Conservation (phyloP, 257 asterid genomes). For the Eustoma russellianum region DNA sequence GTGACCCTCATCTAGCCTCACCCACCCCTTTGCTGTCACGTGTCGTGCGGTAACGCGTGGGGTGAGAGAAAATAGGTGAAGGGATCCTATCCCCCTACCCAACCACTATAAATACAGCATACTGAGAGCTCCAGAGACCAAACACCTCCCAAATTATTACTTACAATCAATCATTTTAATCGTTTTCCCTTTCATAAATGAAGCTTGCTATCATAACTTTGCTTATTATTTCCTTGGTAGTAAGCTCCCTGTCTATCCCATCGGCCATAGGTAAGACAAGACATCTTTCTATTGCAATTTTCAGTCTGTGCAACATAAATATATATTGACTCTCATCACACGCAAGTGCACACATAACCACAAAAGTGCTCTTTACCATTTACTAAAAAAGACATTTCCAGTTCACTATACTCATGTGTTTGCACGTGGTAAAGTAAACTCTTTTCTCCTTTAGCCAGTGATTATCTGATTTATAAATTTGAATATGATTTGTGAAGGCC, state of each 20-base stretch:
- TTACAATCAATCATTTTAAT: too few species aligned
- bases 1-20: too few species aligned
- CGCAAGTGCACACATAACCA: background rate
- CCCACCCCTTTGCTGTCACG: too few species aligned
- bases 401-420: too few species aligned
- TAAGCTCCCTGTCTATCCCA: constrained; percentile 13
- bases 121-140: background rate
- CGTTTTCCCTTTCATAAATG: constrained; percentile 10
- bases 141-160: background rate
- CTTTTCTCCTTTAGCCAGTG: too few species aligned
- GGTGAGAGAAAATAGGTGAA: too few species aligned
- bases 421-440: too few species aligned
- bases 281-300: background rate
- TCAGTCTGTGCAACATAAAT: too few species aligned
- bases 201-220: constrained; percentile 15
- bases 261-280: constrained; percentile 22
- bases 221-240: constrained; percentile 21
- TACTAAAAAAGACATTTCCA: too few species aligned
- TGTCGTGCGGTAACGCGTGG: too few species aligned
- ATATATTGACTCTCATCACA: background rate
- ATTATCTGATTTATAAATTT: background rate
- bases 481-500: constrained; percentile 8
- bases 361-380: too few species aligned
- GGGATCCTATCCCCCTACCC: too few species aligned
- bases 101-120: background rate